These are phyloP conservation scores for Medicago truncatula DNA, from an alignment of 306 rosid genomes.

Conservation along the genomic window DNA sequence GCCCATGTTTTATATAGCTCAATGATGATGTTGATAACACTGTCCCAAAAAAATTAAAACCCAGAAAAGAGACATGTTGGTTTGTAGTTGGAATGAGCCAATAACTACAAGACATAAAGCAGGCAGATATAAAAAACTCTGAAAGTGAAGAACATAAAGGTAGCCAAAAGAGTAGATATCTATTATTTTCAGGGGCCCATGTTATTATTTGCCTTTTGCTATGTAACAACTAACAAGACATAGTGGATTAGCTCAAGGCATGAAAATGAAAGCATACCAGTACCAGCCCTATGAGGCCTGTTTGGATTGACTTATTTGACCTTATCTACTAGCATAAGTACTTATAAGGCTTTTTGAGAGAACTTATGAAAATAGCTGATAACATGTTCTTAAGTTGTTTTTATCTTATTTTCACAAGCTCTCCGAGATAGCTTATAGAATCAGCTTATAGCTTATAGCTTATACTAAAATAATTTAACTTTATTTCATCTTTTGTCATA, in stretches of 20 bases:
- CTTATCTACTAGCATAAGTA: too few species aligned
- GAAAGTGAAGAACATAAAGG: conserved; percentile 23
- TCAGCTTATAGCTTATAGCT: too few species aligned
- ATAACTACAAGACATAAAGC: conserved; percentile 23
- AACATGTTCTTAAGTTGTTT: too few species aligned
- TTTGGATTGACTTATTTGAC: too few species aligned
- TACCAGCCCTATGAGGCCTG: not conserved
- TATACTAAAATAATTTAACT: too few species aligned
- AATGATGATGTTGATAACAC: conserved; percentile 2
- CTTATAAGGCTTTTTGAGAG: too few species aligned
- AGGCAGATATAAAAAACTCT: conserved; percentile 18
- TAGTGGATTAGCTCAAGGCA: conserved; percentile 22
- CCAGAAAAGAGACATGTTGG: conserved; percentile 4
- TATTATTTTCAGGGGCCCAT: conserved; percentile 16
- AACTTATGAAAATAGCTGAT: too few species aligned
- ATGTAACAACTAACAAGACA: conserved; percentile 29
- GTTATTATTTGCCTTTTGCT: conserved; percentile 30
- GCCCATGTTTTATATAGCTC: conserved; percentile 26
- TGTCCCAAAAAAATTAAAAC: conserved; percentile 12
- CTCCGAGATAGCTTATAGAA: too few species aligned
- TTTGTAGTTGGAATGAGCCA: conserved; percentile 29
- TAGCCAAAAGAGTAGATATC: conserved; percentile 15
- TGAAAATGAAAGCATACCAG: conserved; percentile 35
- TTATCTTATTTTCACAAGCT: too few species aligned
- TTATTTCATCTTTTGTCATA: too few species aligned